Evolutionary conservation across 768 basidiomycete genomes (phyloP), one percentile per base, ranked within the genome.

Genomic region (Hydnomerulius pinastri): DNA sequence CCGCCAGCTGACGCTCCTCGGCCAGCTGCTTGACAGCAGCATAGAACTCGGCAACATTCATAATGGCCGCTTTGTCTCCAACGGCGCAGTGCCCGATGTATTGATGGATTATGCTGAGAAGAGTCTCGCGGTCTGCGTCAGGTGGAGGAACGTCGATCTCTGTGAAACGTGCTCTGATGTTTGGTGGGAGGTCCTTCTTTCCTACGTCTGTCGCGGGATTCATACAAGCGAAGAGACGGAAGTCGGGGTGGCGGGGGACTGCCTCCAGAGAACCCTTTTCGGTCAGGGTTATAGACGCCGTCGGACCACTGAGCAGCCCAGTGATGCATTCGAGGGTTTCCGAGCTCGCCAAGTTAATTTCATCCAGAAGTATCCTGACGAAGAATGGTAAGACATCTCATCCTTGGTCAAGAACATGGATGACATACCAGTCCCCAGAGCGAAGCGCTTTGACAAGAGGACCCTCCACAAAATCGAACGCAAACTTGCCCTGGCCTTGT

Each of bases 181-280:
- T 87, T 4, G 90, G 86, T 15, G 93, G 92, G 0, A 99, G 84
- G 61, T 98, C 96, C 61, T 94, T 97, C 75, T 98, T 99, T 28
- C 97, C 97, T 12, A 98, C 90, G 60, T 99, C 97, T 4, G 95
- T 99, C 0, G 97, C 97, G 4, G 97, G 97, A 64, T 99, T 99
- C 97, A 99, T 99, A 67, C 97, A 99, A 4, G 94, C 94, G 62
- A 98, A 98, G 4, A 98, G 77, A 17, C 96, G 89, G 74, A 99
- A 99, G 60, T 96, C 87, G 15, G 92, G 85, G 66, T 99, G 97
- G 0, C 97, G 87, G 42, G 87, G 86, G 24, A 98, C 79, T 2
- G 90, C 88, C 58, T 94, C 91, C 46, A 98, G 70, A 9, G 92
- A 87, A 1, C 95, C 96, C 65, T 94, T 85, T 64, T 98, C 97